phyloP scores from a whole-genome alignment of 108 stramenopile genomes.

The Skeletonema marinoi region DNA sequence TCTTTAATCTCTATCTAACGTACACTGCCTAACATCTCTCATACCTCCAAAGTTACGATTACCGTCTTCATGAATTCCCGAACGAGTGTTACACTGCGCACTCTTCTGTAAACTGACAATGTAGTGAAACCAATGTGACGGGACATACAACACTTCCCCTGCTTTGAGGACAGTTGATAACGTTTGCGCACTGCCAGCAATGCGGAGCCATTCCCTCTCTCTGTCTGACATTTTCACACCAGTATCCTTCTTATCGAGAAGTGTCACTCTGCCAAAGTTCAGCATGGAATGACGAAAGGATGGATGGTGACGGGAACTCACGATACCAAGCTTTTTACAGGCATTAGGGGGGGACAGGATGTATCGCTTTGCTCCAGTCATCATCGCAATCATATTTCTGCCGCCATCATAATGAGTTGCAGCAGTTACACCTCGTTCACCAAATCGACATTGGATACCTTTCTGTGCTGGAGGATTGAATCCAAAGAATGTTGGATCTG shows the following conservation, averaged over 20 bases:
- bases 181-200: conserved; percentile 49
- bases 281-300: conserved; percentile 86
- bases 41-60: conserved; percentile 63
- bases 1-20: conserved; percentile 20
- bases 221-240: conserved; percentile 55
- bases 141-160: conserved; percentile 92
- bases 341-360: conserved; percentile 85
- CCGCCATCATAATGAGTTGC: conserved; percentile 95
- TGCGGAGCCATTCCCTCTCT: conserved; percentile 73
- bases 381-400: conserved; percentile 93
- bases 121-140: conserved; percentile 95
- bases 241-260: conserved; percentile 46
- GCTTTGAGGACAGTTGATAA: conserved; percentile 87
- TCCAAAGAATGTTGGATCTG: conserved; percentile 67
- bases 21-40: conserved; percentile 44
- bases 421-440: conserved; percentile 89
- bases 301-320: conserved; percentile 56
- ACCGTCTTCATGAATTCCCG: conserved; percentile 65
- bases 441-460: conserved; percentile 90
- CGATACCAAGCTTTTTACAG: conserved; percentile 83
- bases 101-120: conserved; percentile 87
- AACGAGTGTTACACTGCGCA: conserved; percentile 92
- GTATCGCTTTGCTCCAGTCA: conserved; percentile 94
- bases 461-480: conserved; percentile 71
- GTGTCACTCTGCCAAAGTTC: conserved; percentile 76